These are phyloP conservation scores for Colletotrichum theobromicola DNA, from an alignment of 2,329 filamentous ascomycete species.

Conservation along the genomic window DNA sequence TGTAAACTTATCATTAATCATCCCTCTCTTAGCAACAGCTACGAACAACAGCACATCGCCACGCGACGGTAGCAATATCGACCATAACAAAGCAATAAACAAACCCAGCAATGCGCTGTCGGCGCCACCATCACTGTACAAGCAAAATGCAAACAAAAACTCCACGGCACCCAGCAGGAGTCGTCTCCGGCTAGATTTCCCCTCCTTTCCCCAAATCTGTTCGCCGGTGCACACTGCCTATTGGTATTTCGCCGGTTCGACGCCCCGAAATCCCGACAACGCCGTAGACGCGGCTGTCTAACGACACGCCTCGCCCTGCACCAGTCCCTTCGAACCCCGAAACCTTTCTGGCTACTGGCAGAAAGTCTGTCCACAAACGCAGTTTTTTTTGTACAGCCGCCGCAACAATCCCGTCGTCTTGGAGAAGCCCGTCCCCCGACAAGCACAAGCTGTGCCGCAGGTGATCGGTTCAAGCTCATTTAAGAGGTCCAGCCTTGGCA, in stretches of 20 bases:
- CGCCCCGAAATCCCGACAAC: constrained; percentile 16
- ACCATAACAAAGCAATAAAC: not conserved
- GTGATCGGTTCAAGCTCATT: not conserved
- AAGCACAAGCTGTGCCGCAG: not conserved
- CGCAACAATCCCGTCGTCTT: not conserved
- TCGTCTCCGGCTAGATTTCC: not conserved
- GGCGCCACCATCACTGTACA: not conserved
- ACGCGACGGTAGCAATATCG: not conserved
- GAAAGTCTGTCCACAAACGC: not conserved
- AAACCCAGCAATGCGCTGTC: not conserved
- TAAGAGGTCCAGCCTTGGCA: not conserved
- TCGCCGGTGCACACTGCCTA: not conserved
- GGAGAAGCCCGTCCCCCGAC: not conserved
- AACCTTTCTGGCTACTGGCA: not conserved
- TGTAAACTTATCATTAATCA: not conserved
- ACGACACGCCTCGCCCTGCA: constrained; percentile 5
- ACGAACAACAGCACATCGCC: not conserved
- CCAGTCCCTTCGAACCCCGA: not conserved
- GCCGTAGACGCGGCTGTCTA: not conserved
- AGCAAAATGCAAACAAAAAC: not conserved
- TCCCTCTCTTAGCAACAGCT: not conserved
- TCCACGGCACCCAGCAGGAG: not conserved
- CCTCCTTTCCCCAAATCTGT: not conserved
- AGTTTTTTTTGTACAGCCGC: not conserved
- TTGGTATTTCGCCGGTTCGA: constrained; percentile 13